phyloP scores from a whole-genome alignment of 2,329 filamentous ascomycete genomes.

The Zymoseptoria ardabiliae region DNA sequence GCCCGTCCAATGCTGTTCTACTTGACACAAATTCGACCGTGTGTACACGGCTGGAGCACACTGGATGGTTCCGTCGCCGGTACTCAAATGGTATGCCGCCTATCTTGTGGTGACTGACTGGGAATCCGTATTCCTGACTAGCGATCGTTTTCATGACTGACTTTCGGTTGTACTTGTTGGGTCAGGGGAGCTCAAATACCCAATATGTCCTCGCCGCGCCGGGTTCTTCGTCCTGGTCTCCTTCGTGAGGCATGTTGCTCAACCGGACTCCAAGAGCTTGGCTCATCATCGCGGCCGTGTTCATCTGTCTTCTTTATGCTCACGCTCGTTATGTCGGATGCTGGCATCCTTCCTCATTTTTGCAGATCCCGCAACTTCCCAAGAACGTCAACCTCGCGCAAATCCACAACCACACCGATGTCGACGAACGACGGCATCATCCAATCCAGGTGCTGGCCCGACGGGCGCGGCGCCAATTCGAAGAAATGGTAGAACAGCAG shows the following conservation, averaged over 20 bases:
- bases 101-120: too few species aligned
- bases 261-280: not conserved
- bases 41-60: too few species aligned
- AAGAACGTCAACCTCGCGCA: not conserved
- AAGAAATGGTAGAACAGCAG: conserved; percentile 8
- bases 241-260: not conserved
- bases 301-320: not conserved
- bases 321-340: not conserved
- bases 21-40: too few species aligned
- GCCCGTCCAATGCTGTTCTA: too few species aligned
- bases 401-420: not conserved
- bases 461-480: not conserved
- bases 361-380: not conserved
- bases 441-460: not conserved
- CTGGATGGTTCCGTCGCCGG: too few species aligned
- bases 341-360: not conserved
- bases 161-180: too few species aligned
- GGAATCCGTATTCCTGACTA: too few species aligned
- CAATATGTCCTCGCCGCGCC: too few species aligned
- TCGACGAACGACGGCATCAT: not conserved
- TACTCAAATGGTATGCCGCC: too few species aligned
- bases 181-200: not conserved
- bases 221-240: not conserved
- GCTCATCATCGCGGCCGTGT: not conserved
- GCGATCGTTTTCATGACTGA: too few species aligned